Evolutionary conservation across 768 basidiomycete species (phyloP).

Genomic region (Hygrocybe coccinea): DNA sequence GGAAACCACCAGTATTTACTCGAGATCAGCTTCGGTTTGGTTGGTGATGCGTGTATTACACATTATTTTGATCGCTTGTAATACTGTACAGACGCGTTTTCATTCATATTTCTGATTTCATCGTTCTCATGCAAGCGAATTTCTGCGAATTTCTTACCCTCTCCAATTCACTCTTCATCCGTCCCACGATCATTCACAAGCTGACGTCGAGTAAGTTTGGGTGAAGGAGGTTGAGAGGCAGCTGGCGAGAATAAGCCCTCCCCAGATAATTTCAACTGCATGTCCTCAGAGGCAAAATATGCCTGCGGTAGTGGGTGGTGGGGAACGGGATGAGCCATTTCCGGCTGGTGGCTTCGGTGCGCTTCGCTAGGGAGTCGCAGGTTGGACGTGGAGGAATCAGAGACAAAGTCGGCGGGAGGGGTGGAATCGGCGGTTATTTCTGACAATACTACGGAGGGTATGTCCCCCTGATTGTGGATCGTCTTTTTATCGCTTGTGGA

Average conservation of each 20-base stretch:
- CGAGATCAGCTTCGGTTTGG: conserved; percentile 83
- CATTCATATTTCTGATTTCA: neutral
- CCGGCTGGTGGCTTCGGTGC: conserved; percentile 7
- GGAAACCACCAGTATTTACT: conserved; percentile 95
- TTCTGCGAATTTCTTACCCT: neutral
- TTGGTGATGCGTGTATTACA: conserved; percentile 33
- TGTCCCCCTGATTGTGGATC: conserved; percentile 21
- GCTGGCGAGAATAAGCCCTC: conserved; percentile 73
- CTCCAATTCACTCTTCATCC: neutral
- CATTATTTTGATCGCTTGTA: neutral
- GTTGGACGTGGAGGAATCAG: neutral
- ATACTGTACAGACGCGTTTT: conserved; percentile 4
- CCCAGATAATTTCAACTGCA: conserved; percentile 55
- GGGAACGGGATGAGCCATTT: conserved; percentile 9
- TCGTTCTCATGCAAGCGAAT: neutral
- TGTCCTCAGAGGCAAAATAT: conserved; percentile 50
- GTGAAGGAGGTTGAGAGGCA: conserved; percentile 61
- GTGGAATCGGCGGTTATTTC: conserved; percentile 22
- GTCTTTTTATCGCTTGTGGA: conserved; percentile 60
- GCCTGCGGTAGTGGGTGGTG: conserved; percentile 32
- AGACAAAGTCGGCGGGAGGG: conserved; percentile 22
- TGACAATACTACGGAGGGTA: conserved; percentile 33
- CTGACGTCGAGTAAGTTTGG: conserved; percentile 43
- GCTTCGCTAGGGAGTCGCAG: neutral
- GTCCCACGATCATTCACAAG: conserved; percentile 11